phyloP scores from a whole-genome alignment of 768 basidiomycete genomes.

The Panaeolus papilionaceus region DNA sequence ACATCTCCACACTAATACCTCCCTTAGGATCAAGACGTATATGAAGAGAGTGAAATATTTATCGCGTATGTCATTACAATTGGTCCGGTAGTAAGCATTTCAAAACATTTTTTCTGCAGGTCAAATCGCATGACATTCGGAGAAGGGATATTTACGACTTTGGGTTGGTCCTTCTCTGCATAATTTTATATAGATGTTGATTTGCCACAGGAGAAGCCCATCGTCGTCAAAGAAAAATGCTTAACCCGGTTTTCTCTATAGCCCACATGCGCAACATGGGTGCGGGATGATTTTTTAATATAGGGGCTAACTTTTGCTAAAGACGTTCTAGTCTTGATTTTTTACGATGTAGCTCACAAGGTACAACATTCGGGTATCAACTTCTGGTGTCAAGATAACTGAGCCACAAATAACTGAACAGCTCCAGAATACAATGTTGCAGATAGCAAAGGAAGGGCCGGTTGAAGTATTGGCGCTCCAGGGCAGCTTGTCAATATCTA shows the following conservation, averaged over 20 bases:
- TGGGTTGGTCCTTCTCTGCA: conserved; percentile 24
- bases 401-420: conserved; percentile 11
- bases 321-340: conserved; percentile 38
- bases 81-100: not conserved
- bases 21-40: conserved; percentile 38
- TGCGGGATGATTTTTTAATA: conserved; percentile 13
- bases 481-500: not conserved
- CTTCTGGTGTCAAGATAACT: not conserved
- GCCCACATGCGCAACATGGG: conserved; percentile 45
- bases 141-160: conserved; percentile 29
- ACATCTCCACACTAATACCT: too few species aligned
- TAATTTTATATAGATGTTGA: not conserved
- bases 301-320: not conserved
- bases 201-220: conserved; percentile 44
- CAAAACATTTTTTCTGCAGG: conserved; percentile 3
- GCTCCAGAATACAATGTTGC: conserved; percentile 36
- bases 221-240: conserved; percentile 47
- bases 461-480: conserved; percentile 31
- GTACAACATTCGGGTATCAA: conserved; percentile 19
- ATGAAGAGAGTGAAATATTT: conserved; percentile 35
- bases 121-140: conserved; percentile 31
- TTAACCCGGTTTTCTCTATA: conserved; percentile 51
- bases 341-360: conserved; percentile 38
- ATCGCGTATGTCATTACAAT: conserved; percentile 29
- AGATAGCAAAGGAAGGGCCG: conserved; percentile 35